phyloP scores from a whole-genome alignment of 2,329 filamentous ascomycete species.

The Colletotrichum cuscutae region DNA sequence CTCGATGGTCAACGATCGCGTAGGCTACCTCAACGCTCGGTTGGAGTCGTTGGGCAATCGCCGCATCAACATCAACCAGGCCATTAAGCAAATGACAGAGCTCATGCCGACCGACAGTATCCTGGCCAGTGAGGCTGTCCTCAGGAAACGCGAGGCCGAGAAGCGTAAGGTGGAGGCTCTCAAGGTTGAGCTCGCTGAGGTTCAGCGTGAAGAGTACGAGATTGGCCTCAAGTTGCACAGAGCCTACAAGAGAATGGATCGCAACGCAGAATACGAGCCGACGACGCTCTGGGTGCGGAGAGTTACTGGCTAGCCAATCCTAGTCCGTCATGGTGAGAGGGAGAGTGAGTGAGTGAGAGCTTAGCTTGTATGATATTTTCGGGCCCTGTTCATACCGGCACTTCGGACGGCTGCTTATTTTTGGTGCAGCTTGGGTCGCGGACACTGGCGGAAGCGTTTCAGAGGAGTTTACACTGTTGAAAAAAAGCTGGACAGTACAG shows the following conservation, averaged over 20 bases:
- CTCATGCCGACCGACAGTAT: conserved; percentile 79
- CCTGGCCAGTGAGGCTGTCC: conserved; percentile 72
- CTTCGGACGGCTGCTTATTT: background rate
- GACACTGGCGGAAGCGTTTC: conserved; percentile 24
- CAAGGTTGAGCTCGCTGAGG: conserved; percentile 74
- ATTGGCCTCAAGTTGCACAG: conserved; percentile 79
- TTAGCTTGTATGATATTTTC: background rate
- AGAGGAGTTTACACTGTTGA: conserved; percentile 19
- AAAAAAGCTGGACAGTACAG: background rate
- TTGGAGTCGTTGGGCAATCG: conserved; percentile 74
- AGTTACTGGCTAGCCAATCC: conserved; percentile 66
- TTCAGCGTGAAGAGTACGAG: conserved; percentile 82
- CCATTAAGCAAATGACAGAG: conserved; percentile 81
- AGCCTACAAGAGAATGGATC: conserved; percentile 79
- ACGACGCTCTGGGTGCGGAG: conserved; percentile 82
- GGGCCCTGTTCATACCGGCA: background rate
- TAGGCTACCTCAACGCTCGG: conserved; percentile 73
- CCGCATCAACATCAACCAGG: conserved; percentile 75
- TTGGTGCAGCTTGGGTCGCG: conserved; percentile 8
- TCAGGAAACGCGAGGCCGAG: conserved; percentile 64
- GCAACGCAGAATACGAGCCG: conserved; percentile 71
- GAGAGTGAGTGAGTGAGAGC: background rate
- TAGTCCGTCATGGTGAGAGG: background rate
- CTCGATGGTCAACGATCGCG: conserved; percentile 67
- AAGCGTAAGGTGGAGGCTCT: conserved; percentile 75